phyloP scores from a whole-genome alignment of 306 rosid species.

The Fragaria vesca region DNA sequence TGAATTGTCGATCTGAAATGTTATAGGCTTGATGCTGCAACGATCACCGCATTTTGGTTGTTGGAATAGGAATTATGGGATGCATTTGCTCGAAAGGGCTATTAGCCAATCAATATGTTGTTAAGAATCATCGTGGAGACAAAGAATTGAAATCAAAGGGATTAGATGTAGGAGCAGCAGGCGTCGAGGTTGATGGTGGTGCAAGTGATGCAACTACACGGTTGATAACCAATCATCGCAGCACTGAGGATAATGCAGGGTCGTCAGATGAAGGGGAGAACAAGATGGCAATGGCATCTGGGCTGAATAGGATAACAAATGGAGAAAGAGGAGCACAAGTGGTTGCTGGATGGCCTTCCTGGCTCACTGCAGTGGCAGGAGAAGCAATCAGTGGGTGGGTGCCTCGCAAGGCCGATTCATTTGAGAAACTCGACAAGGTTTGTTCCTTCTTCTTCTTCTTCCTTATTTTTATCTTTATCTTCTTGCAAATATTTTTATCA shows the following conservation, averaged over 20 bases:
- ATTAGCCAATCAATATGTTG: slow-evolving; percentile 28
- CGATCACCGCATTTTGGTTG: no score
- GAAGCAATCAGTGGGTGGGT: slow-evolving; percentile 88
- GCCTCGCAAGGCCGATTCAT: slow-evolving; percentile 78
- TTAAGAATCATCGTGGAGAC: slow-evolving; percentile 24
- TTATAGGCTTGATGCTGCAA: not conserved
- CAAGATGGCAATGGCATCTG: slow-evolving; percentile 11
- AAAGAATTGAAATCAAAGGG: slow-evolving; percentile 34
- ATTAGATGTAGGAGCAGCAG: slow-evolving; percentile 11
- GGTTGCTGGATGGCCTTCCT: slow-evolving; percentile 91
- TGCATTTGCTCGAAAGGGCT: slow-evolving; percentile 65
- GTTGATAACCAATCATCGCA: slow-evolving; percentile 34
- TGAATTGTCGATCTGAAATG: not conserved
- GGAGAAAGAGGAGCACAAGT: slow-evolving; percentile 70
- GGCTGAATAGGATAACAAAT: slow-evolving; percentile 1
- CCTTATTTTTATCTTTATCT: not conserved
- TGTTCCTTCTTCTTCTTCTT: slow-evolving; percentile 12
- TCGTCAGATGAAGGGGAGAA: slow-evolving; percentile 36
- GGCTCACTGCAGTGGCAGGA: slow-evolving; percentile 77
- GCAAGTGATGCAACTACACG: slow-evolving; percentile 38
- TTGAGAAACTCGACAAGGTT: slow-evolving; percentile 79
- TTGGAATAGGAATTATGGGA: slow-evolving; percentile 45
- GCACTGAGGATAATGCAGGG: slow-evolving; percentile 21
- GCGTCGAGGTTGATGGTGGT: slow-evolving; percentile 26
- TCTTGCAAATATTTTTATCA: not conserved